Percentiles rank a stretch among this genome's conserved stretches.
Conservation (phyloP, 2,329 filamentous ascomycete genomes). For the Verticillium albo-atrum region DNA sequence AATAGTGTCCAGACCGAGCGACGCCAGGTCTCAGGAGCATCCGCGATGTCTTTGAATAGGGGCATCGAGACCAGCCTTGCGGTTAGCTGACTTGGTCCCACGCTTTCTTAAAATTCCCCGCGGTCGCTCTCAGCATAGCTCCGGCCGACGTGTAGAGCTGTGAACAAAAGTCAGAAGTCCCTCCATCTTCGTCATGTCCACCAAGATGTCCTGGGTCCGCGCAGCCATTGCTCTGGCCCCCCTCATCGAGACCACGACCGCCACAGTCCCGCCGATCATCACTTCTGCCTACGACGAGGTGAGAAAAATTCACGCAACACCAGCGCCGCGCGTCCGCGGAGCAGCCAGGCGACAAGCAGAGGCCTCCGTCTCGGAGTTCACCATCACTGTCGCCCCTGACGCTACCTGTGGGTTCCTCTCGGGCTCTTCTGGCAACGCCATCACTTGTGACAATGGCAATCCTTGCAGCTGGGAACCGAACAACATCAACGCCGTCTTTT, state of each 20-base stretch:
- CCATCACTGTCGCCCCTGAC: slow-evolving; percentile 7
- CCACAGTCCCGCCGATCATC: not conserved
- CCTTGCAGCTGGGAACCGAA: slow-evolving; percentile 6
- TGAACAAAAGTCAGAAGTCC: not conserved
- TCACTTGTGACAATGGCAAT: slow-evolving; percentile 6
- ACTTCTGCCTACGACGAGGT: not conserved
- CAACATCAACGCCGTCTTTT: slow-evolving; percentile 5
- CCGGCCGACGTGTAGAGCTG: not conserved
- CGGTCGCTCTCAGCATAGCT: too few relatives aligned
- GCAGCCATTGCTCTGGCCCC: not conserved
- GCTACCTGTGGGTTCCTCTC: slow-evolving; percentile 9
- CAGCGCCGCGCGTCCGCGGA: not conserved
- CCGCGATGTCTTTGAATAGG: not conserved
- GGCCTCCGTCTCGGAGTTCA: not conserved
- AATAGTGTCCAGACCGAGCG: not conserved
- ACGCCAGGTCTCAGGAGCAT: not conserved
- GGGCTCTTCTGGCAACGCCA: slow-evolving; percentile 2
- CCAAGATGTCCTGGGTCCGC: not conserved
- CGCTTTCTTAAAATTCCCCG: not conserved
- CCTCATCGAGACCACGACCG: not conserved
- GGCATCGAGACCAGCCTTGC: not conserved
- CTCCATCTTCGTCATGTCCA: not conserved
- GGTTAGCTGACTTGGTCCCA: not conserved
- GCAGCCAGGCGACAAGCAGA: not conserved
- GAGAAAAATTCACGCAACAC: not conserved